Evolutionary conservation across 495 filamentous ascomycete genomes (phyloP).

Genomic region (Astrocystis sublimbata): DNA sequence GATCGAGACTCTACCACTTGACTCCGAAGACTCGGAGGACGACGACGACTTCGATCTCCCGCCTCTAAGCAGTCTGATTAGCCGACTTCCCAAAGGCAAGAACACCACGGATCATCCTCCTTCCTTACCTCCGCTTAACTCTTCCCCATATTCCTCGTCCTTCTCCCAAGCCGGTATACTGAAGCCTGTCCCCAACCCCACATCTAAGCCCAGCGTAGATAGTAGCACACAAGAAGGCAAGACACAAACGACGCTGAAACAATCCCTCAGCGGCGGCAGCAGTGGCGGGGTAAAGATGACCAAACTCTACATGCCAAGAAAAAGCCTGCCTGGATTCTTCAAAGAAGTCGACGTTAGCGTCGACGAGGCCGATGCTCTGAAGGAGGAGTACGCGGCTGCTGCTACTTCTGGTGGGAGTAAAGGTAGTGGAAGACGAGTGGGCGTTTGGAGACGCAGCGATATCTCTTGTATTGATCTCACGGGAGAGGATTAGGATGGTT

Average conservation of each 20-base stretch:
- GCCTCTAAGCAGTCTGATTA: conserved; percentile 22
- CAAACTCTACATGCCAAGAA: conserved; percentile 31
- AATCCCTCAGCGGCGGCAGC: conserved; percentile 2
- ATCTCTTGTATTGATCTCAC: conserved; percentile 44
- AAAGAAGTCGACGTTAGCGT: conserved; percentile 35
- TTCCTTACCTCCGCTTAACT: no score
- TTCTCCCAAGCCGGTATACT: no score
- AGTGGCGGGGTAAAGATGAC: conserved; percentile 21
- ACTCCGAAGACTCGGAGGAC: conserved; percentile 27
- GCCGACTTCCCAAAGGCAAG: conserved; percentile 8
- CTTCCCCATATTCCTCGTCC: no score
- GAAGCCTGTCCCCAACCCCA: no score
- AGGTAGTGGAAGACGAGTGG: not conserved
- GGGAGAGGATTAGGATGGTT: conserved; percentile 29
- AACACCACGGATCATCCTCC: not conserved
- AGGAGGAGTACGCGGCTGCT: not conserved
- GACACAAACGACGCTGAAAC: conserved; percentile 21
- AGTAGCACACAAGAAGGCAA: not conserved
- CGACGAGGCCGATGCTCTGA: conserved; percentile 27
- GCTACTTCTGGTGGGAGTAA: not conserved
- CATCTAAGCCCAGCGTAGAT: no score
- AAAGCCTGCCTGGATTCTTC: conserved; percentile 35
- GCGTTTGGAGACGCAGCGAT: conserved; percentile 40
- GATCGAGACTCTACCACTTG: conserved; percentile 39
- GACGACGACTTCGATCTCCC: conserved; percentile 31